phyloP scores from a whole-genome alignment of 148 eudicot species.

The Rhododendron mucronatum region DNA sequence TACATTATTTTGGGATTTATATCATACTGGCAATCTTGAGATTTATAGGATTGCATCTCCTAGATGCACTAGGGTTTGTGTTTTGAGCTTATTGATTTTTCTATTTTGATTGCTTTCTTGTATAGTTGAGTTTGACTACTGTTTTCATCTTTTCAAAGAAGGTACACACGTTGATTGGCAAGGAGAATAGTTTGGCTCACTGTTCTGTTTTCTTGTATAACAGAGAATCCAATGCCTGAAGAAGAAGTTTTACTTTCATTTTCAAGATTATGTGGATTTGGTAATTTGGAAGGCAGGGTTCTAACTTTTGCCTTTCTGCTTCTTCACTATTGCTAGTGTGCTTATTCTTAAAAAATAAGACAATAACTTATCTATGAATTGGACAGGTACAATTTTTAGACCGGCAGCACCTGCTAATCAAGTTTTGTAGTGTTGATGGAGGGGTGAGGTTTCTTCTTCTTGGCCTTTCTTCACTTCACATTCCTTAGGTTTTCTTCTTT shows the following conservation, averaged over 20 bases:
- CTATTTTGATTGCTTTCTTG: not conserved
- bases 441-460: conserved; percentile 53
- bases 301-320: not conserved
- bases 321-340: not conserved
- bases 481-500: not conserved
- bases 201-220: conserved; percentile 17
- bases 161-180: not conserved
- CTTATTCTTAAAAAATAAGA: not conserved
- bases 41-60: not conserved
- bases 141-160: not conserved
- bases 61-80: not conserved
- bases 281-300: conserved; percentile 84
- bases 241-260: conserved; percentile 90
- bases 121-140: not conserved
- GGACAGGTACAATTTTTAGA: conserved; percentile 94
- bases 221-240: conserved; percentile 94
- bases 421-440: conserved; percentile 97
- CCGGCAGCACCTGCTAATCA: conserved; percentile 87
- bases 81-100: not conserved
- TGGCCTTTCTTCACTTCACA: conserved; percentile 4
- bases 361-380: conserved; percentile 5
- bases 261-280: conserved; percentile 91
- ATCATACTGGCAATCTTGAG: not conserved
- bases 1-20: not conserved
- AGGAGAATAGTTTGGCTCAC: conserved; percentile 1